A percentile compares a stretch with the other conserved stretches of the same genome.
phyloP scores from a whole-genome alignment of 108 stramenopile genomes.

The Thalassiosira profunda region DNA sequence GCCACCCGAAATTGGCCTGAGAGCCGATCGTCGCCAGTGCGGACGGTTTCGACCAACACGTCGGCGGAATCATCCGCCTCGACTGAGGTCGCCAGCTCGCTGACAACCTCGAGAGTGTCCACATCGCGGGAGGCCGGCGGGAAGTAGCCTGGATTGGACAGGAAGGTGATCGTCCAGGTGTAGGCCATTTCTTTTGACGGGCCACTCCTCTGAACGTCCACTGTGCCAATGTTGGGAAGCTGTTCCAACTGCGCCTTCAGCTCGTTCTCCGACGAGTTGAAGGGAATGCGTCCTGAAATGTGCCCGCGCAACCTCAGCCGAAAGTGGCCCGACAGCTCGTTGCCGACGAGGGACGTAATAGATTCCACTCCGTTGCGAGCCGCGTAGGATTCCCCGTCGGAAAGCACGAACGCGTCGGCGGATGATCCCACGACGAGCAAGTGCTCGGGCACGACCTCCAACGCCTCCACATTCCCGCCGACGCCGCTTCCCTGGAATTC shows the following conservation, averaged over 20 bases:
- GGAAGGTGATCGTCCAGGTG: slow-evolving; percentile 83
- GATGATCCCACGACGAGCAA: slow-evolving; percentile 53
- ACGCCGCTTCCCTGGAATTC: slow-evolving; percentile 69
- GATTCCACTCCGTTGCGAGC: slow-evolving; percentile 44
- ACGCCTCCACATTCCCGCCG: slow-evolving; percentile 75
- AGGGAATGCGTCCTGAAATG: slow-evolving; percentile 66
- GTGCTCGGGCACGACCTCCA: slow-evolving; percentile 53
- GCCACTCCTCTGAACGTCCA: slow-evolving; percentile 61
- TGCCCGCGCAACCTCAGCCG: slow-evolving; percentile 68
- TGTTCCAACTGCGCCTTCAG: slow-evolving; percentile 69
- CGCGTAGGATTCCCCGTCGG: slow-evolving; percentile 61
- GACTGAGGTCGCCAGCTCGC: slow-evolving; percentile 36
- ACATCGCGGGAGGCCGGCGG: slow-evolving; percentile 71
- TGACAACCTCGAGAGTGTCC: slow-evolving; percentile 45
- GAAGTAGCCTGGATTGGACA: slow-evolving; percentile 83
- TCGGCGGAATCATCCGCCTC: slow-evolving; percentile 21
- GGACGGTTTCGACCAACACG: slow-evolving; percentile 15
- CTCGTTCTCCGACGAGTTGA: slow-evolving; percentile 74
- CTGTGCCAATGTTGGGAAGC: slow-evolving; percentile 80
- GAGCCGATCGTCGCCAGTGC: slow-evolving; percentile 40
- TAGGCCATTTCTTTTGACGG: slow-evolving; percentile 72
- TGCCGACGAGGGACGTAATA: slow-evolving; percentile 55
- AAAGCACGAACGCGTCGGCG: slow-evolving; percentile 55
- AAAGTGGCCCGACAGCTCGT: slow-evolving; percentile 74
- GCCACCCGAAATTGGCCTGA: slow-evolving; percentile 62